Conservation (phyloP, 305 asterid species). For the Solanum chacoense region DNA sequence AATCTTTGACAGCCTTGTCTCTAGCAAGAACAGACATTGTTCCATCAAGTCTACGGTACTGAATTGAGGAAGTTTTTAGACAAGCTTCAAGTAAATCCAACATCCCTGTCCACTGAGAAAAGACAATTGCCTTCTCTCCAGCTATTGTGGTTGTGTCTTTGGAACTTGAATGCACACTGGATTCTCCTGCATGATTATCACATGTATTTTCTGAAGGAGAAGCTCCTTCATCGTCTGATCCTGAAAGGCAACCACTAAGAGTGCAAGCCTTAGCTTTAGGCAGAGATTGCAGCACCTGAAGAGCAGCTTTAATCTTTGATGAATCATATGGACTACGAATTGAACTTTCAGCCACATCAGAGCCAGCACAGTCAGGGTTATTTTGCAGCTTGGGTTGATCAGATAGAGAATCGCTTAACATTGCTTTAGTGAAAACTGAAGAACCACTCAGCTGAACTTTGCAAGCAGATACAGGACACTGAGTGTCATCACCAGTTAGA, state of each 20-base stretch:
- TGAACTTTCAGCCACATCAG: slow-evolving; percentile 23
- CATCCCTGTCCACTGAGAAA: slow-evolving; percentile 99
- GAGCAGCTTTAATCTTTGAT: slow-evolving; percentile 84
- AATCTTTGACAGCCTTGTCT: slow-evolving; percentile 93
- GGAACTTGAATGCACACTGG: slow-evolving; percentile 6
- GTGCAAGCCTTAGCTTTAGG: slow-evolving; percentile 13
- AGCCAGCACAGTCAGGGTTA: slow-evolving; percentile 19
- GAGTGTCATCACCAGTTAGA: slow-evolving; percentile 65
- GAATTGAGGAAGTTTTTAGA: slow-evolving; percentile 51
- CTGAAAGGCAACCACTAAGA: slow-evolving; percentile 4
- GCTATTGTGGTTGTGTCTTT: slow-evolving; percentile 15
- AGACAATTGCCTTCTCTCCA: slow-evolving; percentile 91
- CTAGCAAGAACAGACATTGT: slow-evolving; percentile 85
- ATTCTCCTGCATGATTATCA: slow-evolving; percentile 1
- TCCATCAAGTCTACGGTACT: slow-evolving; percentile 92
- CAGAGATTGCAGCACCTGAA: slow-evolving; percentile 59
- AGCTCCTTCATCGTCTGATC: slow-evolving; percentile 8
- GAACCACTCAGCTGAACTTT: slow-evolving; percentile 43
- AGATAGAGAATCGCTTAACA: slow-evolving; percentile 47
- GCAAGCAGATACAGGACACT: slow-evolving; percentile 79
- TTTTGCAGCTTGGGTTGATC: slow-evolving; percentile 30
- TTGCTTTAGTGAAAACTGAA: slow-evolving; percentile 48
- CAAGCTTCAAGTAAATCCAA: slow-evolving; percentile 87
- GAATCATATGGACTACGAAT: slow-evolving; percentile 54
- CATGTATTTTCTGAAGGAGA: slow-evolving; percentile 8